Conservation (phyloP, 768 basidiomycete species). For the Amanita jacksonii region DNA sequence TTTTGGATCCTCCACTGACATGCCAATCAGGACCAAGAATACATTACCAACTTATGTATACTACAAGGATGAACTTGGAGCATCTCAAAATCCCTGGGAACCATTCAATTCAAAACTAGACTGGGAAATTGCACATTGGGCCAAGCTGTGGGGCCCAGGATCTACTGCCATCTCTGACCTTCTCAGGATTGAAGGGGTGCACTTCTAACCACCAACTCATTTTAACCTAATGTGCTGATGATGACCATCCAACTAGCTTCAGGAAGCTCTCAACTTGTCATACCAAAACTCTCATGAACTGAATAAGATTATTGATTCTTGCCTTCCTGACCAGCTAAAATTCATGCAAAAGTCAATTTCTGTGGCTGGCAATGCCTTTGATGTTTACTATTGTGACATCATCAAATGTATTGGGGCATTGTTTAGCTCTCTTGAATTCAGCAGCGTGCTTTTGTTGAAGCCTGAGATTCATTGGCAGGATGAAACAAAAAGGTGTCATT, state of each 20-base stretch:
- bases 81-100: slow-evolving; percentile 17
- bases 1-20: too few species aligned
- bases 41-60: too few species aligned
- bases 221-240: background rate
- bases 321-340: slow-evolving; percentile 16
- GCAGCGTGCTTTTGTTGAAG: too few species aligned
- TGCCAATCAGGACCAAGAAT: too few species aligned
- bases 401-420: too few species aligned
- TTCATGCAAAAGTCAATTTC: slow-evolving; percentile 7
- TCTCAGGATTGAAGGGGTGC: background rate
- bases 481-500: too few species aligned
- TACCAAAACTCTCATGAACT: slow-evolving; percentile 18
- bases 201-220: background rate
- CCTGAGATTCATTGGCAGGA: too few species aligned
- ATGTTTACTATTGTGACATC: too few species aligned
- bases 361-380: background rate
- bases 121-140: slow-evolving; percentile 33
- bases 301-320: slow-evolving; percentile 20
- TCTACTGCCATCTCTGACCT: slow-evolving; percentile 30
- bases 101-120: slow-evolving; percentile 27
- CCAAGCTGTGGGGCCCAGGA: slow-evolving; percentile 24
- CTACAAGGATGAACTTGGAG: too few species aligned
- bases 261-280: slow-evolving; percentile 18
- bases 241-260: slow-evolving; percentile 13
- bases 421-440: too few species aligned